Percentiles rank a stretch among this genome's conserved stretches.
phyloP scores from a whole-genome alignment of 768 basidiomycete species.

The Xerocomus potaroensis region DNA sequence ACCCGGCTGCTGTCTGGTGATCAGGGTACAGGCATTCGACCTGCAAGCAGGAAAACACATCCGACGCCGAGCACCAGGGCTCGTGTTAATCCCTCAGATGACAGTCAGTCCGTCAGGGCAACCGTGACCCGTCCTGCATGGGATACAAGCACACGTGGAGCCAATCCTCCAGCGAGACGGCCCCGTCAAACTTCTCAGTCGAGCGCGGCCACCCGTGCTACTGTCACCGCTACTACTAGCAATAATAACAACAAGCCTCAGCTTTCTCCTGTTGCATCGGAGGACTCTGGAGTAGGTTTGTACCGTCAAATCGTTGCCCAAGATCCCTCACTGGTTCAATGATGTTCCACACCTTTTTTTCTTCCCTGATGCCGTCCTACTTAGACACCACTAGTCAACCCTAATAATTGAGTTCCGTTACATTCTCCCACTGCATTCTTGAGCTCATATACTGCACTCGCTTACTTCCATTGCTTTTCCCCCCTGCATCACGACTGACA shows the following conservation, averaged over 20 bases:
- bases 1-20: constrained; percentile 72
- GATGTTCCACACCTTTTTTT: constrained; percentile 9
- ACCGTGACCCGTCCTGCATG: constrained; percentile 74
- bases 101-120: constrained; percentile 61
- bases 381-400: constrained; percentile 18
- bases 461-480: constrained; percentile 22
- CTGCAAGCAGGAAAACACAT: constrained; percentile 60
- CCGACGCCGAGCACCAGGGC: constrained; percentile 40
- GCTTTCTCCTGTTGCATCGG: constrained; percentile 65
- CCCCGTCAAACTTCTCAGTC: constrained; percentile 70
- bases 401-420: constrained; percentile 21
- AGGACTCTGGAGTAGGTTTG: constrained; percentile 78
- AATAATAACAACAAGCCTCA: constrained; percentile 34
- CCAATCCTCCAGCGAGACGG: constrained; percentile 46
- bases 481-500: constrained; percentile 28
- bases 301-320: constrained; percentile 79
- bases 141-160: constrained; percentile 59
- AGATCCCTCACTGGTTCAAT: constrained; percentile 60
- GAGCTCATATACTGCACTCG: constrained; percentile 26
- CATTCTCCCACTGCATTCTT: constrained; percentile 21
- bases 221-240: constrained; percentile 26
- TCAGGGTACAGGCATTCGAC: constrained; percentile 39
- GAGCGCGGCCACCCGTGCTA: constrained; percentile 50
- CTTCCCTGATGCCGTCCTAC: constrained; percentile 6
- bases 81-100: constrained; percentile 53